Evolutionary conservation across 2,329 filamentous ascomycete genomes (phyloP), one percentile per base, ranked within the genome.

Genomic region (Cladobotryum protrusum): DNA sequence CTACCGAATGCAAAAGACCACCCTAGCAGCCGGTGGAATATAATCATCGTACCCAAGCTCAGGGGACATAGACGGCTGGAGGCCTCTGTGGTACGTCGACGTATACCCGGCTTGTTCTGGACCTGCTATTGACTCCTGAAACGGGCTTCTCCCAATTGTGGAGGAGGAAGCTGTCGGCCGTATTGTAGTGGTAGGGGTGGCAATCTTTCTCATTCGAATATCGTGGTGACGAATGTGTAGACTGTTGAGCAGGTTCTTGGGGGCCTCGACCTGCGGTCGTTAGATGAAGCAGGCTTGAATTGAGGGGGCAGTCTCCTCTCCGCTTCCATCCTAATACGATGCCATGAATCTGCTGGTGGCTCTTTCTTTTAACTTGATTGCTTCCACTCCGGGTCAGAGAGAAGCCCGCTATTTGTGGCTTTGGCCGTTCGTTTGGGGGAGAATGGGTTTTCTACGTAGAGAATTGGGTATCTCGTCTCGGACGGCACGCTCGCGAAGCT

Each of bases 301-400:
- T 47, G 45, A 32, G 53, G 47, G 29, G 52, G 52, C 40, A 55
- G 17, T 5, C 40, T 67, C 32, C 67, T 68, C 48, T 76, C 74
- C 3, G 70, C 67, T 29, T 75, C 72, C n/a, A 60, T 62, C 34
- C 73, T 68, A 19, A 63, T 62, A 45, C 63, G 66, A 55, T 72
- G 70, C 70, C 72, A 74, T 2, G 70, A 64, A 44, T 82, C 77
- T n/a, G 64, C 69, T 2, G 79, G 77, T 1, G 76, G 79, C 2
- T 79, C 73, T 54, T 83, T 83, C n/a, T n/a, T 59, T 70, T 75
- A 33, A 82, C 65, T 58, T 79, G 83, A 56, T 81, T 81, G 57
- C 78, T 83, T n/a, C 69, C 74, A 49, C 66, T 77, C 45, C 77
- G 72, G 8, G 67, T 61, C 33, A 74, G 56, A 51, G 70, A 66